Base-by-base conservation (phyloP, 768 basidiomycete genomes). In the Saitozyma sp. region DNA sequence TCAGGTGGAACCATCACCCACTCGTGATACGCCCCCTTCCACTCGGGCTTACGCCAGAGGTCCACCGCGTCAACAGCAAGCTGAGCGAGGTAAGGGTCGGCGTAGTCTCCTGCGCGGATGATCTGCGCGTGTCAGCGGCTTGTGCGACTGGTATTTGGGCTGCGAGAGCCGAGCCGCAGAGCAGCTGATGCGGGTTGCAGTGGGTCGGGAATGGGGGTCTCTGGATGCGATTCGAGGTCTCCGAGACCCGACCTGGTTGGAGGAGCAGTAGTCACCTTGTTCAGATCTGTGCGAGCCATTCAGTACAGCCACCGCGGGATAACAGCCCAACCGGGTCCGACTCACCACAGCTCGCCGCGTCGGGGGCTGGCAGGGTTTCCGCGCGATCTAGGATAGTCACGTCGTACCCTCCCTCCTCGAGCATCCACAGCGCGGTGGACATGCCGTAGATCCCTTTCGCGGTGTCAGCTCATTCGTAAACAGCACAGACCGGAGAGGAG, bases 381-480 rank as follows among this genome's bases (percentile, higher is more conserved):
- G 89, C 85, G 65, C 87, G 84, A 74, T 95, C 93, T 54, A 95
- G 82, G 8, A 96, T 80, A 0, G 86, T 90, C 65, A 95, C 84
- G 61, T 87, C 72, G 79, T 87, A 92, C 16, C 89, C 88, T 14
- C 80, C 78, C 19, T 78, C 67, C 55, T 75, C 50, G 54, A 94
- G 82, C 56, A 95, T 86, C 74, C 91, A 86, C 67, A 86, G 84
- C 1, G 92, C 93, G 0, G 93, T 89, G 16, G 91, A 93, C 54
- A 91, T 81, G 7, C 93, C 93, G 75, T 94, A 94, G 66, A 87
- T 87, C 6, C 79, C 79, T 78, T 29, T 20, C 48, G 1, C 40
- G 16, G 5, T 5, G 5, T 29, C 10, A 16, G 11, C 14, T 29
- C 37, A 3, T 13, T 2, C 10, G n/a, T 19, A n/a, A n/a, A 8